Evolutionary conservation across 345 rosid genomes (phyloP).

Genomic region (Sonneratia alba): DNA sequence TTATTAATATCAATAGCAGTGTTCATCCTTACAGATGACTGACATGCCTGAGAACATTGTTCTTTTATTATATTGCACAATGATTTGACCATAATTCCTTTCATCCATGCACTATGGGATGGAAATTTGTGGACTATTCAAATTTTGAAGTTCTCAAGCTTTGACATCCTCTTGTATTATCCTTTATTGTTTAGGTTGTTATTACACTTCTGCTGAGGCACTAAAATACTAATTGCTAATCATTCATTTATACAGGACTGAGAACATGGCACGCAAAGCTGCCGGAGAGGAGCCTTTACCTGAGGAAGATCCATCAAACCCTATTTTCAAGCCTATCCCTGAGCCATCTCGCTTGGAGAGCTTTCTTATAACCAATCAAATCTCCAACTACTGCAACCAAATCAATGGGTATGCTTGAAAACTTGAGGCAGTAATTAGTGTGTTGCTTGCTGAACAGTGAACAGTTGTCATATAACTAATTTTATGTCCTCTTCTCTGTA

Average conservation of each 20-base stretch:
- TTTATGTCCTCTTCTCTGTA: too few species aligned
- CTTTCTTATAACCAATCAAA: conserved; percentile 88
- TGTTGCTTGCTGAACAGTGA: background rate
- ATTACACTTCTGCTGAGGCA: background rate
- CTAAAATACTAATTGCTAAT: background rate
- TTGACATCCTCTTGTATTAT: background rate
- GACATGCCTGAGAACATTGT: too few species aligned
- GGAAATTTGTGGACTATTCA: background rate
- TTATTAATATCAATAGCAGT: too few species aligned
- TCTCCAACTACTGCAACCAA: conserved; percentile 90
- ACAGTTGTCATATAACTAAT: too few species aligned
- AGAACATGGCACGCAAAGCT: conserved; percentile 76
- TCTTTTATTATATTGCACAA: too few species aligned
- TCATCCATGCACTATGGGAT: background rate
- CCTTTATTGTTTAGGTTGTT: background rate
- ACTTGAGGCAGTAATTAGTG: background rate
- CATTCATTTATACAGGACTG: conserved; percentile 50
- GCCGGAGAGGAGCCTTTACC: conserved; percentile 92
- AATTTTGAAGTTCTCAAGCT: too few species aligned
- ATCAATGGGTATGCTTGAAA: conserved; percentile 66
- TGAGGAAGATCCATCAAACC: conserved; percentile 94
- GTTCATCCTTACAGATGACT: background rate
- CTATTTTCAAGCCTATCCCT: conserved; percentile 77
- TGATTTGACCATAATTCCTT: background rate
- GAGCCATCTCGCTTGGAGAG: conserved; percentile 96